A percentile compares a stretch with the other conserved stretches of the same genome.
Conservation (phyloP, 768 basidiomycete genomes). For the Clathrus columnatus region DNA sequence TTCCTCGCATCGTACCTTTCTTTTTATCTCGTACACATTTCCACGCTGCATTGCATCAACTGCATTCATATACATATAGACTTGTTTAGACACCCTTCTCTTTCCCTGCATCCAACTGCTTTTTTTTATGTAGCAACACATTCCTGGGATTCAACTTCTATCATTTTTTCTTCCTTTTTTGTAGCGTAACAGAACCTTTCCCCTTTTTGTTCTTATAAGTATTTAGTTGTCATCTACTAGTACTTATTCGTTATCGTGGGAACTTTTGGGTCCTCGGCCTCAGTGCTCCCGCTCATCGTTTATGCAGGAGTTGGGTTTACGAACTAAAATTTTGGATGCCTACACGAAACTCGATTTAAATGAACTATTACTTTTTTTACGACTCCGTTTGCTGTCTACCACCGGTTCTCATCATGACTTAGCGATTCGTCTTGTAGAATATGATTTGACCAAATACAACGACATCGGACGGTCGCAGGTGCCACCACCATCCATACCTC, state of each 20-base stretch:
- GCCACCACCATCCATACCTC: conserved; percentile 16
- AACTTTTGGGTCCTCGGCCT: not conserved
- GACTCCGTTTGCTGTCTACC: conserved; percentile 59
- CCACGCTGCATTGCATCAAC: conserved; percentile 25
- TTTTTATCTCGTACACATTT: conserved; percentile 20
- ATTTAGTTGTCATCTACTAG: not conserved
- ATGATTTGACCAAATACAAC: conserved; percentile 68
- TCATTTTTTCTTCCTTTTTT: too few relatives aligned
- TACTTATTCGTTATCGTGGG: not conserved
- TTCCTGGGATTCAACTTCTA: conserved; percentile 8
- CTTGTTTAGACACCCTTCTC: not conserved
- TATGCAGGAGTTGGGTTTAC: conserved; percentile 4
- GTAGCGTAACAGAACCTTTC: not conserved
- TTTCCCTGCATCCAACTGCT: conserved; percentile 12
- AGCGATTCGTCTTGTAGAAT: conserved; percentile 60
- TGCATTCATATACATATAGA: conserved; percentile 17
- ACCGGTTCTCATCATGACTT: conserved; percentile 56
- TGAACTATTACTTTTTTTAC: conserved; percentile 69
- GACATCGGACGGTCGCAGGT: conserved; percentile 33
- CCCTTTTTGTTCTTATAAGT: not conserved
- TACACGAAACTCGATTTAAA: conserved; percentile 58
- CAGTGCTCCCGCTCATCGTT: not conserved
- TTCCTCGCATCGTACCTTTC: conserved; percentile 45
- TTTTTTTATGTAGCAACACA: conserved; percentile 10
- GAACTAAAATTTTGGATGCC: conserved; percentile 31